A percentile compares a stretch with the other conserved stretches of the same genome.
These are phyloP conservation scores for Acanthamoeba quina DNA, from an alignment of 208 protist genomes.

Conservation along the genomic window DNA sequence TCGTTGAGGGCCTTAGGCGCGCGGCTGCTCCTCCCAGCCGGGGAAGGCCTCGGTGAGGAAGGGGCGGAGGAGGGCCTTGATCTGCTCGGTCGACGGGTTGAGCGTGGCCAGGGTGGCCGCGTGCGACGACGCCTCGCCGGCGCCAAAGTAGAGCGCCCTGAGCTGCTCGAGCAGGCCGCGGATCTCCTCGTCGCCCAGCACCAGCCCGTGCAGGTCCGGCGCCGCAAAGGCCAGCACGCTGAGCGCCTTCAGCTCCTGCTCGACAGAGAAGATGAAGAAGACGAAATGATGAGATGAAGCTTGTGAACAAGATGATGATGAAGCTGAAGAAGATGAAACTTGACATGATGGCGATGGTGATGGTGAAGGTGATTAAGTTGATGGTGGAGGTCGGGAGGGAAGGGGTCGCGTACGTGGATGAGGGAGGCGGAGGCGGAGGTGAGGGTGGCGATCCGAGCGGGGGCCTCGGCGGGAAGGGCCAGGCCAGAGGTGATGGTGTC, in stretches of 20 bases:
- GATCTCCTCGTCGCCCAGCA: conserved; percentile 1
- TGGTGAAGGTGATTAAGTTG: not conserved
- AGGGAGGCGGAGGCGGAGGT: not conserved
- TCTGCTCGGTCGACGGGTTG: not conserved
- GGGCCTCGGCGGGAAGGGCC: not conserved
- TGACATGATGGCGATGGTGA: not conserved
- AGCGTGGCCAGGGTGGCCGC: not conserved
- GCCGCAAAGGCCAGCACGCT: conserved; percentile 26
- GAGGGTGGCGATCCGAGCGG: not conserved
- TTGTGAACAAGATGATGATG: no score
- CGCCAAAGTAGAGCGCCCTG: not conserved
- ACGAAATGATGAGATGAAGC: not conserved
- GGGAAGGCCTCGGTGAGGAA: conserved; percentile 16
- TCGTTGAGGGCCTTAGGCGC: not conserved
- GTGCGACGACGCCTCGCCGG: not conserved
- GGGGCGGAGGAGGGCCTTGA: not conserved
- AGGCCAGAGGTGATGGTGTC: not conserved
- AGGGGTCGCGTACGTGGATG: not conserved
- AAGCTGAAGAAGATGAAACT: no score
- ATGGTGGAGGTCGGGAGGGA: not conserved
- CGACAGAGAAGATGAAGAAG: not conserved
- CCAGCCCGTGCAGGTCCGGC: conserved; percentile 13
- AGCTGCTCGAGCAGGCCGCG: not conserved
- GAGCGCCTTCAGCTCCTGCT: conserved; percentile 28
- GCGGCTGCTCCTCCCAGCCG: not conserved